These are phyloP conservation scores for Ambrosiella xylebori DNA, from an alignment of 2,329 filamentous ascomycete genomes.

Conservation along the genomic window DNA sequence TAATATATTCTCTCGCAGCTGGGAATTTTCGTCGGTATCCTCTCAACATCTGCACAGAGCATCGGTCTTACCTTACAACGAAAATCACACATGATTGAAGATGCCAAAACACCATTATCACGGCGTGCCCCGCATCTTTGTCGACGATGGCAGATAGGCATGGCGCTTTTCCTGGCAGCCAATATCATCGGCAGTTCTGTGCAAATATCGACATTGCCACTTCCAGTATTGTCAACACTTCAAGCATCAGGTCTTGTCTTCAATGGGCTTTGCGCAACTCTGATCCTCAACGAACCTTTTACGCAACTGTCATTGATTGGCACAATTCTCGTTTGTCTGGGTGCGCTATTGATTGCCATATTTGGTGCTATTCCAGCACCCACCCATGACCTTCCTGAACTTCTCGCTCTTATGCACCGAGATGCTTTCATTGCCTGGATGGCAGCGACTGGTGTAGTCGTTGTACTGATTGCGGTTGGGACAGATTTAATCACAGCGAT, in stretches of 20 bases:
- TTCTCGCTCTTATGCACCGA: conserved; percentile 57
- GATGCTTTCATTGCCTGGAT: conserved; percentile 79
- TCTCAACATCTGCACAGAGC: conserved; percentile 90
- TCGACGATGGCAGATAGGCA: conserved; percentile 88
- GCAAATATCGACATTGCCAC: conserved; percentile 86
- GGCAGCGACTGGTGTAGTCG: conserved; percentile 57
- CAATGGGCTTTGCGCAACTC: conserved; percentile 91
- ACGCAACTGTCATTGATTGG: conserved; percentile 84
- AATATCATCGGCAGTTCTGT: conserved; percentile 92
- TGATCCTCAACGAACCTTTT: conserved; percentile 86
- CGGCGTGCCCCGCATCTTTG: conserved; percentile 77
- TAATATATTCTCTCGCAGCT: conserved; percentile 36
- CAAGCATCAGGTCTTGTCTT: conserved; percentile 95
- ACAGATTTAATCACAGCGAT: conserved; percentile 39
- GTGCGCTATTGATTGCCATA: conserved; percentile 79
- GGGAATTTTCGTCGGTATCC: conserved; percentile 78
- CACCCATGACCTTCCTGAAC: conserved; percentile 69
- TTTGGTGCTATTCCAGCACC: conserved; percentile 92
- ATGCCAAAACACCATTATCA: conserved; percentile 72
- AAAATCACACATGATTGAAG: conserved; percentile 95
- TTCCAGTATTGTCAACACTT: conserved; percentile 85
- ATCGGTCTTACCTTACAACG: conserved; percentile 88
- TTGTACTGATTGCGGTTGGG: conserved; percentile 47
- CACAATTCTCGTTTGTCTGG: conserved; percentile 70
- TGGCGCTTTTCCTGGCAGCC: conserved; percentile 91